Evolutionary conservation across 2,329 filamentous ascomycete species (phyloP), one percentile per base, ranked within the genome.

Genomic region (Pseudogymnoascus sp.): DNA sequence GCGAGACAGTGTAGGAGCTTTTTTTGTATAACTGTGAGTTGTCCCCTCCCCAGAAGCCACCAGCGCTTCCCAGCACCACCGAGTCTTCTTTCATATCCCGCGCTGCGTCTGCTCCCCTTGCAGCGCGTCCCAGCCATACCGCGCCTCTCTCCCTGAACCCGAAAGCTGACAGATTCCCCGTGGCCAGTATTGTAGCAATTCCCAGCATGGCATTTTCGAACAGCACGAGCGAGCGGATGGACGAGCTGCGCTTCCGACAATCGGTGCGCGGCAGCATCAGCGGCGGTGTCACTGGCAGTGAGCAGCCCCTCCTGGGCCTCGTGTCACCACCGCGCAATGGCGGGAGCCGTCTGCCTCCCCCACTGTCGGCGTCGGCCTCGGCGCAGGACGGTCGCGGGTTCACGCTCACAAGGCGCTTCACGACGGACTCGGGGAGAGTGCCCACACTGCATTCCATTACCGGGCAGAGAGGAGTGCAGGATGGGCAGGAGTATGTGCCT

Each of bases 371-470:
- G 66, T 75, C 83, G 67, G 42, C 42, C 18, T 47, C 47, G n/a
- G 47, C 47, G 26, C 83, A 85, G 75, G 91, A 96, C 73, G 83
- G 84, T 68, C 87, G 93, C 76, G 85, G 86, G 67, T 60, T 60
- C 59, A 87, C 86, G 70, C 81, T 97, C 74, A 91, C 93, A 77
- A 88, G 93, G 73, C 89, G 93, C 73, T 97, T 97, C 78, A 97
- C 93, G 67, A 95, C 93, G 64, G 96, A 96, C 78, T 87, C 90
- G 78, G 83, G 91, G 77, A 83, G 92, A 82, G 80, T 93, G 77
- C 88, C 89, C 75, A 91, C 89, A 74, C 79, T 90, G 77, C 84
- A 82, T 64, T 69, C 72, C 59, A 68, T 73, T 47, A 65, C 69
- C n/a, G 70, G 34, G 34, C 72, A 72, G 66, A 68, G 72, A 40